phyloP scores from a whole-genome alignment of 257 asterid species.

The Thymus quinquecostatus region DNA sequence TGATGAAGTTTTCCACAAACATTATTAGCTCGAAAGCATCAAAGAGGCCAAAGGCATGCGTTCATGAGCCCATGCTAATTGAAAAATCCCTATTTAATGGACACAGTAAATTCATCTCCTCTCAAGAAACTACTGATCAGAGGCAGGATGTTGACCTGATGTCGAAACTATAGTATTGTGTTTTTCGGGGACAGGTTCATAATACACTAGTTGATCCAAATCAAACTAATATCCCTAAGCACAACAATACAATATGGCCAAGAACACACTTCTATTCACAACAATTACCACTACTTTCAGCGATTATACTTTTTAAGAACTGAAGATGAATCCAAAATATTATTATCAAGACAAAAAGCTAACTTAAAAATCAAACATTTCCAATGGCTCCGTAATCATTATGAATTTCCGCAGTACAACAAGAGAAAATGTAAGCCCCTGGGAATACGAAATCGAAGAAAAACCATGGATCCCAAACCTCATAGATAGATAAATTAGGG shows the following conservation, averaged over 20 bases:
- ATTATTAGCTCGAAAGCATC: background rate
- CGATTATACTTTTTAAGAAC: background rate
- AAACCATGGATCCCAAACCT: conserved; percentile 14
- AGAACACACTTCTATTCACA: conserved; percentile 2
- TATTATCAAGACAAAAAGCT: background rate
- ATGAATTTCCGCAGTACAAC: conserved; percentile 3
- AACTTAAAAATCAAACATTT: background rate
- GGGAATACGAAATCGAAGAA: background rate
- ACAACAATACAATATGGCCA: conserved; percentile 3
- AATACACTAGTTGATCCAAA: background rate
- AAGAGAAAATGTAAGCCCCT: background rate
- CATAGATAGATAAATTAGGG: background rate
- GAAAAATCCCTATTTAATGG: background rate
- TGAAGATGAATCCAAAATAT: background rate
- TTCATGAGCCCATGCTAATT: too few species aligned
- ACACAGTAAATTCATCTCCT: background rate
- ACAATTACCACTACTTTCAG: background rate
- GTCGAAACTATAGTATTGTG: background rate
- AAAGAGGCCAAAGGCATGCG: too few species aligned
- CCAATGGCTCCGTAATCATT: conserved; percentile 10
- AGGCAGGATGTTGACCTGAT: too few species aligned
- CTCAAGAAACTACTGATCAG: background rate
- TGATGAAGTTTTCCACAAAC: background rate
- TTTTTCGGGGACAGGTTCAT: background rate
- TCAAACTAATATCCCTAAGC: background rate